Conservation (phyloP, 78 protist species). For the Monosiga brevicollis region DNA sequence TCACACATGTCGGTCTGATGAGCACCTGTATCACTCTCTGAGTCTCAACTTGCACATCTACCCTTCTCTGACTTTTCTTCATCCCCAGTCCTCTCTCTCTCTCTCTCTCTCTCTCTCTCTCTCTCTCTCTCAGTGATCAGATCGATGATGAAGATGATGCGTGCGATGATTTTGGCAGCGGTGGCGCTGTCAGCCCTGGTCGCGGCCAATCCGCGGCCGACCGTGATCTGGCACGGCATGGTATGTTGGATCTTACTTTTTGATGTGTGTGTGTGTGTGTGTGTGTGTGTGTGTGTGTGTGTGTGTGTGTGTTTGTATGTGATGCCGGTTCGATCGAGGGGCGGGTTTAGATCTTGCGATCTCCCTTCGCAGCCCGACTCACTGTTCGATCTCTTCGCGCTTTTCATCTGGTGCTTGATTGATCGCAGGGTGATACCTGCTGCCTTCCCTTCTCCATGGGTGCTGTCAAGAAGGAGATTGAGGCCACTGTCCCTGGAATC, state of each 20-base stretch:
- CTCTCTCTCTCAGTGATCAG: no score
- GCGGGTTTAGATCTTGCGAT: neutral
- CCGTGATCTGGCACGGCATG: slow-evolving; percentile 54
- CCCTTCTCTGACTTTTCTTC: no score
- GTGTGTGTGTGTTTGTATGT: neutral
- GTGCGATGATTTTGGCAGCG: no score
- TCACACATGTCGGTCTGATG: no score
- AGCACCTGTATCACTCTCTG: no score
- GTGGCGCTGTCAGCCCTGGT: no score
- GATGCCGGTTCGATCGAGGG: no score
- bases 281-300: neutral
- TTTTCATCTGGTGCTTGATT: neutral
- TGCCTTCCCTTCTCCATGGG: slow-evolving; percentile 19
- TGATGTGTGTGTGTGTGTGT: neutral
- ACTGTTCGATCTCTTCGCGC: neutral
- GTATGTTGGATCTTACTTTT: neutral
- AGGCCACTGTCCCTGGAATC: slow-evolving; percentile 29
- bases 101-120: no score
- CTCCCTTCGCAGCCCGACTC: neutral
- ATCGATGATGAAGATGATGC: no score
- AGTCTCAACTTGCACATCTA: no score
- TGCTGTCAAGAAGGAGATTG: slow-evolving; percentile 29
- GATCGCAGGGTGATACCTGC: neutral
- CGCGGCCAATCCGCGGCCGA: slow-evolving; percentile 23
- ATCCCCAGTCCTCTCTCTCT: no score